Evolutionary conservation across 805 yeast species (phyloP).

Genomic region (Candida suzukii): DNA sequence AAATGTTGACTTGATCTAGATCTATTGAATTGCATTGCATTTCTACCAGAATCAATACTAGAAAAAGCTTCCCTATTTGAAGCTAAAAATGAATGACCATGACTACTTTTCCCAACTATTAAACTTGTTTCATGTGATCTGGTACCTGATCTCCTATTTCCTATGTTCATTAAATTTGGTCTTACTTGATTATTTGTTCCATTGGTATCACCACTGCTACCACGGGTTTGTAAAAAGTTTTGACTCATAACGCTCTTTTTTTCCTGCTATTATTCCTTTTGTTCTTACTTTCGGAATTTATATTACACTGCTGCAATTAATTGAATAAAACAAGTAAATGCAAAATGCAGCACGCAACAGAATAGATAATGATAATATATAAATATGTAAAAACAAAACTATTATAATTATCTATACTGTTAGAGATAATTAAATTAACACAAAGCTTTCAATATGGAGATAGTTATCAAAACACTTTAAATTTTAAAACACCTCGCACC

Average conservation of each 20-base stretch:
- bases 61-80: conserved; percentile 1
- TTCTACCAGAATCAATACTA: neutral
- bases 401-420: no score
- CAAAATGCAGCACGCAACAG: no score
- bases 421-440: no score
- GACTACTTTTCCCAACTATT: conserved; percentile 20
- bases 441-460: no score
- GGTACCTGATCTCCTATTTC: conserved; percentile 16
- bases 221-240: neutral
- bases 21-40: neutral
- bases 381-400: no score
- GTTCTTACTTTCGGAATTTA: no score
- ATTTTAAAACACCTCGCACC: no score
- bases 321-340: no score
- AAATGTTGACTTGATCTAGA: neutral
- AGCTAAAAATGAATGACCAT: conserved; percentile 11
- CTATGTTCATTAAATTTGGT: conserved; percentile 16
- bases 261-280: no score
- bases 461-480: no score
- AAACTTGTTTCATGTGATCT: conserved; percentile 27
- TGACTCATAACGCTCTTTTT: neutral
- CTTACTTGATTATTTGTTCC: conserved; percentile 12
- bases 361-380: no score
- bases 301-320: no score
- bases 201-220: neutral